Evolutionary conservation across 257 asterid species (phyloP), one percentile per base, ranked within the genome.

Genomic region (Oldenlandia corymbosa): DNA sequence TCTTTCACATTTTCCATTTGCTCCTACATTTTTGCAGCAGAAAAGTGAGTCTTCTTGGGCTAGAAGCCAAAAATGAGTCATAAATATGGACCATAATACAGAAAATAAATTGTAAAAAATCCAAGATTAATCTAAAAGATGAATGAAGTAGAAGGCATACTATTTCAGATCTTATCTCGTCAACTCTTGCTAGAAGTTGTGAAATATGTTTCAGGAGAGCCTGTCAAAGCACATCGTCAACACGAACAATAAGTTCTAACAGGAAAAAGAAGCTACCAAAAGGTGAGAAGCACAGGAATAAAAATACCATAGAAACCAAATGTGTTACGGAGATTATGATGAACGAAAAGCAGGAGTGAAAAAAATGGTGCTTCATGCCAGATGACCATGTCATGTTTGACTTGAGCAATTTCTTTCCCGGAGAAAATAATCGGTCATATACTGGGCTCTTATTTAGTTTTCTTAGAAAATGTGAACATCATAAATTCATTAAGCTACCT

Each of bases 161-260:
- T 21, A 90, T 73, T 81, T 92, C 97, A 4, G 73, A 67, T 80
- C 77, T 82, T 58, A 89, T 80, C 80, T 76, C 82, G 60, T 58
- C 65, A 65, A 79, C 90, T 71, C 86, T 80, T 34, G 79, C 41
- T 76, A 84, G 88, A 75, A 90, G 54, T 52, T 83, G 67, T 17
- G 87, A 76, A 34, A 85, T 69, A 71, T 93, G 97, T 32, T 76
- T 70, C 73, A 85, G 50, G 54, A 93, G 83, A 71, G 91, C 99
- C 99, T 89, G 58, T 16, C 48, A 63, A 32, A 41, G 48, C n/a
- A 9, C 32, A 47, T 10, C 39, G 58, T 37, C 26, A n/a, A 51
- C 30, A 27, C 60, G 34, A 58, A 58, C 5, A 20, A 24, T 20
- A 49, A 49, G 47, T 24, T 58, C 61, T 58, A 43, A 23, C 18